Base-by-base conservation (phyloP, 495 filamentous ascomycete species). In the Cenococcum geophilum region DNA sequence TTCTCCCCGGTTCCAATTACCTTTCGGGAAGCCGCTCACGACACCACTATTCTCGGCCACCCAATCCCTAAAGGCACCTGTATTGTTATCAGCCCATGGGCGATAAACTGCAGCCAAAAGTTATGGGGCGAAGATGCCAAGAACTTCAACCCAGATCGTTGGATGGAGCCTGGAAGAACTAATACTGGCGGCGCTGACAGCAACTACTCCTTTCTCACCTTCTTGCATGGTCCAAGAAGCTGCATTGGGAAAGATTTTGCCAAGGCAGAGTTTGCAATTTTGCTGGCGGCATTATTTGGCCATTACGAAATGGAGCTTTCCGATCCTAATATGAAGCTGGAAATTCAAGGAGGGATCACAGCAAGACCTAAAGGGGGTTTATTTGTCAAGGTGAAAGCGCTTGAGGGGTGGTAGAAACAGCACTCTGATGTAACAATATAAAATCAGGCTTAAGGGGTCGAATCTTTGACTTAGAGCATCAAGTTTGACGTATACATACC, bases 211-310 rank as follows among this genome's bases (percentile, higher is more conserved):
- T 72, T 72, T 34, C 55, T 75, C 56, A 78, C 76, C 3, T 78
- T 78, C 64, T 59, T 78, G 53, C 76, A 78, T 57, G 76, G 76
- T 1, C 76, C 76, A 16, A 82, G 75, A 75, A 76, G 21, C 69
- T 78, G 66, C 73, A 75, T 60, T 79, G 80, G 68, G 20, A 78
- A 83, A 72, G 78, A 78, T 1, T 98, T 98, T 74, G 88, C 91
- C 0, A 87, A 84, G 73, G 78, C 83, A 0, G 93, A 97, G 77
- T 88, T 95, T 71, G 88, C 87, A 8, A 89, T 84, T 68, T 73
- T 96, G 64, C 61, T 98, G 52, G 92, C 90, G 55, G 79, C 81
- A 3, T 79, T 85, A 74, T 83, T 92, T 20, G 89, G 89, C 14
- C 77, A 80, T 43, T 95, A 86, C 65, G 77, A 85, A 64, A 82